These are phyloP conservation scores for Hysterium pulicare DNA, from an alignment of 2,329 filamentous ascomycete genomes.

Conservation along the genomic window DNA sequence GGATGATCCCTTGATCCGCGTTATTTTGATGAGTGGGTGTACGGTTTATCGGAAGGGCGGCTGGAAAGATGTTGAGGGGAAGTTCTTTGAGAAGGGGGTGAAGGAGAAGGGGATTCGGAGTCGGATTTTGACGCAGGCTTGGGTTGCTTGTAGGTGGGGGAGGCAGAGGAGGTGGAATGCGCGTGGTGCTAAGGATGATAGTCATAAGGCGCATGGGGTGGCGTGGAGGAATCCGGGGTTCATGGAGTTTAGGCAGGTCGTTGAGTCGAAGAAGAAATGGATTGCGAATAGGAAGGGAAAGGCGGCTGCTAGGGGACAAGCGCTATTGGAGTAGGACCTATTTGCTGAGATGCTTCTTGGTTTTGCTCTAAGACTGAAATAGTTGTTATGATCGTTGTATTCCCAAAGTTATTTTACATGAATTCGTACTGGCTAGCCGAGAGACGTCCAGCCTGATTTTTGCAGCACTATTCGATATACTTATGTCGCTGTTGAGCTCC, in stretches of 20 bases:
- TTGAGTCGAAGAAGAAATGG: slow-evolving; percentile 2
- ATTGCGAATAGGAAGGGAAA: no score
- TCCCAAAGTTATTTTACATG: no score
- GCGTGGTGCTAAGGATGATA: slow-evolving; percentile 6
- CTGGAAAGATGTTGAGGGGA: slow-evolving; percentile 10
- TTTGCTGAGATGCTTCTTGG: no score
- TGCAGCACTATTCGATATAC: no score
- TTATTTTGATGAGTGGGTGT: slow-evolving; percentile 19
- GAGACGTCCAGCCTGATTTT: no score
- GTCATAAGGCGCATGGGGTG: slow-evolving; percentile 16
- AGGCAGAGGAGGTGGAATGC: slow-evolving; percentile 8
- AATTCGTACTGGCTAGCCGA: no score
- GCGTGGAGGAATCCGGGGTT: slow-evolving; percentile 22
- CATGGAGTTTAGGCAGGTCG: slow-evolving; percentile 20
- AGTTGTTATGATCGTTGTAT: no score
- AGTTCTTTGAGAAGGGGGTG: not conserved
- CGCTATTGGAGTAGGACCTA: no score
- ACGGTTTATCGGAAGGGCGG: slow-evolving; percentile 24
- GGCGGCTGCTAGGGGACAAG: no score
- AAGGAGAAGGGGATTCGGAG: slow-evolving; percentile 11
- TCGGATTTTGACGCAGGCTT: slow-evolving; percentile 16
- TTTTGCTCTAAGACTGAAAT: no score
- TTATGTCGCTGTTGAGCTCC: no score
- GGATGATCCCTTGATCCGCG: slow-evolving; percentile 19
- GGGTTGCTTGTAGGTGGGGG: slow-evolving; percentile 28